A percentile compares a stretch with the other conserved stretches of the same genome.
These are phyloP conservation scores for Xylaria sp. DNA, from an alignment of 2,329 filamentous ascomycete species.

Conservation along the genomic window DNA sequence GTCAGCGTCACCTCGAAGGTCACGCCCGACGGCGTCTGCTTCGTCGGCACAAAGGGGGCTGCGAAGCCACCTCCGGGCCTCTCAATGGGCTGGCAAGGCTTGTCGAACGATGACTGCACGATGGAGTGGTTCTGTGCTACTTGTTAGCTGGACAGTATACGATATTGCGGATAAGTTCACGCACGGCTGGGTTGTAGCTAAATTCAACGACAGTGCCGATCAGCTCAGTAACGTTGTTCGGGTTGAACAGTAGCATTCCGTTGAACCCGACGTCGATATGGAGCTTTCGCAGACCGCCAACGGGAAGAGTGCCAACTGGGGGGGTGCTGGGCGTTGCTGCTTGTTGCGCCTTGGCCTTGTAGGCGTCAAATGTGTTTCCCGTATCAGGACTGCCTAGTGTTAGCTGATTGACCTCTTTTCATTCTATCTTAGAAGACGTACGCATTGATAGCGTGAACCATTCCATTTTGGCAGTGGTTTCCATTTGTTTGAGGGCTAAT, in stretches of 20 bases:
- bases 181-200: conserved; percentile 49
- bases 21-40: conserved; percentile 46
- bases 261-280: conserved; percentile 50
- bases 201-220: conserved; percentile 51
- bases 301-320: conserved; percentile 45
- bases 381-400: conserved; percentile 40
- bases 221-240: conserved; percentile 50
- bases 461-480: conserved; percentile 58
- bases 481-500: conserved; percentile 52
- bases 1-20: conserved; percentile 49
- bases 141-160: not conserved
- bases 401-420: conserved; percentile 10
- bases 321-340: conserved; percentile 46
- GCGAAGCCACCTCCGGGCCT: conserved; percentile 49
- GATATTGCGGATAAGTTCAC: conserved; percentile 5
- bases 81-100: conserved; percentile 53
- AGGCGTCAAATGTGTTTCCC: conserved; percentile 52
- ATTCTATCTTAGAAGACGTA: conserved; percentile 39
- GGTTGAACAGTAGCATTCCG: conserved; percentile 48
- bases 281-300: conserved; percentile 49
- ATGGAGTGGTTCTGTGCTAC: conserved; percentile 50
- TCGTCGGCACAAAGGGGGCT: conserved; percentile 53
- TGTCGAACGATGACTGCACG: conserved; percentile 53
- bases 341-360: conserved; percentile 45
- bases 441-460: conserved; percentile 54